Evolutionary conservation across 2,329 filamentous ascomycete species (phyloP).

Genomic region (Ilyonectria mors-panacis): DNA sequence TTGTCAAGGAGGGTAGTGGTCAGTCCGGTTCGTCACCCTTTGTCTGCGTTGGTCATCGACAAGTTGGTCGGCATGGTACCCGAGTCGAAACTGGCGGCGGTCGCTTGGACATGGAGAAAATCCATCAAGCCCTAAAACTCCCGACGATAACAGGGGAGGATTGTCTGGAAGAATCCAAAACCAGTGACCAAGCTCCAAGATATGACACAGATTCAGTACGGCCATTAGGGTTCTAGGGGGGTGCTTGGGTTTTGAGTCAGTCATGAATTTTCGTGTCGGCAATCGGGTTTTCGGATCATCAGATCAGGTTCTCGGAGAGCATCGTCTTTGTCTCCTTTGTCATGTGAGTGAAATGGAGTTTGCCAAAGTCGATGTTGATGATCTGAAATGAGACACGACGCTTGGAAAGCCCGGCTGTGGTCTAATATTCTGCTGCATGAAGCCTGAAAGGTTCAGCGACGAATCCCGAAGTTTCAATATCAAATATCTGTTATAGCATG

Average conservation of each 20-base stretch:
- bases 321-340: not conserved
- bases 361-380: not conserved
- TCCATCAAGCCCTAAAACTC: not conserved
- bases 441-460: not conserved
- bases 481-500: not conserved
- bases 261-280: not conserved
- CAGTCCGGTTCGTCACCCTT: no score
- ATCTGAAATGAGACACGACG: no score
- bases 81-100: no score
- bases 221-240: not conserved
- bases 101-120: not conserved
- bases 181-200: not conserved
- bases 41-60: no score
- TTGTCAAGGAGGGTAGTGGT: no score
- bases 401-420: no score
- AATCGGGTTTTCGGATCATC: not conserved
- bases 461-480: not conserved
- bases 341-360: not conserved
- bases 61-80: no score
- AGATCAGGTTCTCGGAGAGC: not conserved
- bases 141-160: not conserved
- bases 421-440: not conserved
- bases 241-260: not conserved
- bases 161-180: not conserved
- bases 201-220: not conserved